phyloP scores from a whole-genome alignment of 768 basidiomycete genomes.

The button mushroom (Agaricus bisporus) region DNA sequence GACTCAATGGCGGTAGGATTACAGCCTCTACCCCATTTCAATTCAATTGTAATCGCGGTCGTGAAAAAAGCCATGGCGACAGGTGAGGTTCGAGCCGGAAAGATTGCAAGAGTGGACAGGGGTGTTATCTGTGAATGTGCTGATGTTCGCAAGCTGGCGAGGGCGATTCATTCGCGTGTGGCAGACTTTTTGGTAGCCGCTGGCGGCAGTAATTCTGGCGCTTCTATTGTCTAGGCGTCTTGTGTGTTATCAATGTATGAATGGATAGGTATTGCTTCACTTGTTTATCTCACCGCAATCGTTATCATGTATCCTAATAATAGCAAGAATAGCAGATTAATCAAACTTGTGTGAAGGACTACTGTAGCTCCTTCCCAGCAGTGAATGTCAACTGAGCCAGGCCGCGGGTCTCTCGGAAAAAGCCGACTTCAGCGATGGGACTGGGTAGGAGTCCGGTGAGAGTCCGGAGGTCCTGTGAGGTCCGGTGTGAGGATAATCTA shows the following conservation, averaged over 20 bases:
- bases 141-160: constrained; percentile 39
- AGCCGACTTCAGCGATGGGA: too few species aligned
- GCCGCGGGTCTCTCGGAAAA: too few species aligned
- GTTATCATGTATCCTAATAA: constrained; percentile 12
- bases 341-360: too few species aligned
- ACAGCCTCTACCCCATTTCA: constrained; percentile 57
- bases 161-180: constrained; percentile 46
- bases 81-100: constrained; percentile 25
- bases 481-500: too few species aligned
- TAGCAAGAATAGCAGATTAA: too few species aligned
- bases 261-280: background rate
- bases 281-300: constrained; percentile 3
- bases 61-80: constrained; percentile 35
- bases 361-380: too few species aligned
- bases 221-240: background rate
- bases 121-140: constrained; percentile 56
- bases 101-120: constrained; percentile 51
- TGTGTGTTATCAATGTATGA: too few species aligned
- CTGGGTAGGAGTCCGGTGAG: too few species aligned
- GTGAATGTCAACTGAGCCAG: too few species aligned
- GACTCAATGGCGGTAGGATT: constrained; percentile 27
- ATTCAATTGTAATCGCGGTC: constrained; percentile 40
- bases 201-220: background rate
- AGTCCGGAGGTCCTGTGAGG: too few species aligned
- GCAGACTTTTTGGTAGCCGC: constrained; percentile 13